A percentile compares a stretch with the other conserved stretches of the same genome.
Conservation (phyloP, 2,329 filamentous ascomycete genomes). For the Talaromyces verruculosus region DNA sequence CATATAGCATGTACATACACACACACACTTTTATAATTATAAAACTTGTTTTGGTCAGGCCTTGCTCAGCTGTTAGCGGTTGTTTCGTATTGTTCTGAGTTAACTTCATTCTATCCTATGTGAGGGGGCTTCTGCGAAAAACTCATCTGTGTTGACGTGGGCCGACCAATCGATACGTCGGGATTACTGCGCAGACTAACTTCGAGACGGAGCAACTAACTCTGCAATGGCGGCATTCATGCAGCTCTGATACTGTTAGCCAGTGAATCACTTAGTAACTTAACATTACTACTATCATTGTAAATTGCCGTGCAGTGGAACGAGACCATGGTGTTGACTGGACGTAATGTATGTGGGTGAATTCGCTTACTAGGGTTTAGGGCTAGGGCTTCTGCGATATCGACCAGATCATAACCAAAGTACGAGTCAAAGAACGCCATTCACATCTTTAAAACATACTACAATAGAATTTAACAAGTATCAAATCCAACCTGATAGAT, state of each 20-base stretch:
- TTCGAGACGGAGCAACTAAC: not conserved
- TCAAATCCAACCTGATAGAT: not conserved
- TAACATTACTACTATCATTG: not conserved
- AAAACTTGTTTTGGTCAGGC: not conserved
- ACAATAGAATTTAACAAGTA: too few species aligned
- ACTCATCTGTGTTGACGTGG: not conserved
- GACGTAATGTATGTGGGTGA: not conserved
- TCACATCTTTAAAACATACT: not conserved
- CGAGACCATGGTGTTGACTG: not conserved
- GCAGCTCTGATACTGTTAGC: not conserved
- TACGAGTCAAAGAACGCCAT: not conserved
- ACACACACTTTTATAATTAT: not conserved
- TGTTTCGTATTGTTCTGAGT: not conserved
- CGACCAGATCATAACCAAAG: not conserved
- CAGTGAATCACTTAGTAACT: not conserved
- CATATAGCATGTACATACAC: not conserved
- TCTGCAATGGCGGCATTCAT: constrained; percentile 4
- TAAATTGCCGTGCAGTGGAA: not conserved
- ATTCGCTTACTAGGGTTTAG: constrained; percentile 4
- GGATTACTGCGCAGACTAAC: not conserved
- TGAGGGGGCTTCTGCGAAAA: not conserved
- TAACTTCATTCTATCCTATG: too few species aligned
- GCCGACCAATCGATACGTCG: not conserved
- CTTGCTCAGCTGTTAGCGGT: not conserved
- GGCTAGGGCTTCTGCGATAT: not conserved